Evolutionary conservation across 78 protist genomes (phyloP), one percentile per base, ranked within the genome.

Genomic region (slime mould (Dictyostelium discoideum)): DNA sequence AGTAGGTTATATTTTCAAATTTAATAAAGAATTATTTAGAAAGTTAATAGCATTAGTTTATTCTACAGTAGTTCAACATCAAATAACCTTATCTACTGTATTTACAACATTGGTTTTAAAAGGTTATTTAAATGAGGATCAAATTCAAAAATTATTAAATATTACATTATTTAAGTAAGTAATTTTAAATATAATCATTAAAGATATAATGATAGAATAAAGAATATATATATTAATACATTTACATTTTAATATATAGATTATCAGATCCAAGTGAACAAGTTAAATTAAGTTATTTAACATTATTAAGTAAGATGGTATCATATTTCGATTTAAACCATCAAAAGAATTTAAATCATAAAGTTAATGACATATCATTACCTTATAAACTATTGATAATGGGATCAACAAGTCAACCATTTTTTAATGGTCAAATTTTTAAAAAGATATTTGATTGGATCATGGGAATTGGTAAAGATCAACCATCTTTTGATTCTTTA

Each of bases 131-230:
- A 48, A 63, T 73, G 48, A 72, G 18, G 69, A 69, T 37, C 95
- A 90, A 44, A 72, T 80, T 50, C 74, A 77, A 40, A 90, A 82
- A 39, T 22, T 90, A 67, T 74, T 67, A 67, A 73, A 85, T 46
- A n/a, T 90, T 11, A 26, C 95, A 18, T 90, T 90, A 54, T 90
- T 90, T 26, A 88, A 88, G 94, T 88, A 88, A 39, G 81, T 88
- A 65, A 0, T 22, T 2, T 42, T 0, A 5, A 13, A 3, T 2
- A 39, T n/a, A n/a, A n/a, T 32, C 37, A 32, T 32, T 32, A 32
- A 32, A 32, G 37, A 32, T 65, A 44, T 44, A 2, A 2, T 44
- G 4, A 7, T 32, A 22, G 1, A 42, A 20, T 37, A 42, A 32
- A 32, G 0, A 32, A 32, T 48, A 48, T 11, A 48, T 48, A 48